Percentiles rank a stretch among this genome's conserved stretches.
Evolutionary conservation across 2,329 filamentous ascomycete species (phyloP).

Genomic region (Seiridium unicorne): DNA sequence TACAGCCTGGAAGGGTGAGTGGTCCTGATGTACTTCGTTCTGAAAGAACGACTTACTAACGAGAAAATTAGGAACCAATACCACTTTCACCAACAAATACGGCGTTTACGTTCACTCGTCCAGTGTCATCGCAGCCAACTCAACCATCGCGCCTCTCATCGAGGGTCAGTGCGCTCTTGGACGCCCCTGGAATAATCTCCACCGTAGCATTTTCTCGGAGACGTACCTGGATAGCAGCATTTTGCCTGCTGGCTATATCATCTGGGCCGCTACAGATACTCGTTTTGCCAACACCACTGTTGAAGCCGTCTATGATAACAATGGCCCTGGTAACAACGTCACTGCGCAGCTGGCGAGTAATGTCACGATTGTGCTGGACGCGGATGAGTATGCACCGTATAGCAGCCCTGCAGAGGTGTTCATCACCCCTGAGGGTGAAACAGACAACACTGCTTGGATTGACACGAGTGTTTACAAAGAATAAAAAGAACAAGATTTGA

Average conservation of each 20-base stretch:
- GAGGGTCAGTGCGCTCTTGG: slow-evolving; percentile 54
- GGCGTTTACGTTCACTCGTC: slow-evolving; percentile 63
- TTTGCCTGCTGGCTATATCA: slow-evolving; percentile 51
- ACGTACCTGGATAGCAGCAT: slow-evolving; percentile 56
- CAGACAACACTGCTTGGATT: neutral
- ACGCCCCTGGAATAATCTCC: slow-evolving; percentile 60
- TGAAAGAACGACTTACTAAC: neutral
- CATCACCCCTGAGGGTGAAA: neutral
- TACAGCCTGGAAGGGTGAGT: slow-evolving; percentile 64
- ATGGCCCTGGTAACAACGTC: slow-evolving; percentile 53
- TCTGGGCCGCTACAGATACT: slow-evolving; percentile 42
- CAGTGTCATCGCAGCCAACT: slow-evolving; percentile 53
- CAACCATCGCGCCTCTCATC: slow-evolving; percentile 31
- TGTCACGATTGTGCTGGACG: slow-evolving; percentile 45
- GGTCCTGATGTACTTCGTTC: neutral
- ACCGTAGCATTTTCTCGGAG: slow-evolving; percentile 56
- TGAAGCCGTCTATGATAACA: slow-evolving; percentile 54
- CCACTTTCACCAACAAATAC: slow-evolving; percentile 64
- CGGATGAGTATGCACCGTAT: slow-evolving; percentile 17
- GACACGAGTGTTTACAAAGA: neutral
- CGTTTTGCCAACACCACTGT: slow-evolving; percentile 42
- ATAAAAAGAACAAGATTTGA: neutral
- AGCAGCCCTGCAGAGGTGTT: neutral
- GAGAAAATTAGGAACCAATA: slow-evolving; percentile 44
- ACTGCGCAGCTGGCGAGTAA: slow-evolving; percentile 36